Percentiles rank a stretch among this genome's conserved stretches.
Evolutionary conservation across 2,329 filamentous ascomycete species (phyloP).

Genomic region (Sclerotinia nivalis): DNA sequence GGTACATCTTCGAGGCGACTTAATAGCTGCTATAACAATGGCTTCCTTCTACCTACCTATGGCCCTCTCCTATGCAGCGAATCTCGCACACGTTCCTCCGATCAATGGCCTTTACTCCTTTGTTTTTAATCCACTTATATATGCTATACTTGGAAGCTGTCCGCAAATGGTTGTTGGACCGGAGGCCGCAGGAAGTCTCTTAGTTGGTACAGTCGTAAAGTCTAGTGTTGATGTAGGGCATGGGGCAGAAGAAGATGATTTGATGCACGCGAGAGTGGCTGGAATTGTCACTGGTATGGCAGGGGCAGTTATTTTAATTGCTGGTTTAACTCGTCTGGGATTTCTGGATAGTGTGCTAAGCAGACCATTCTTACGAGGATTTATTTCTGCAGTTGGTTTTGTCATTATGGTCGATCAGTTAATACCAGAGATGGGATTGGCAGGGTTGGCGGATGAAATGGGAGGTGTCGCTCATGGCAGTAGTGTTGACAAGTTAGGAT

Average conservation of each 20-base stretch:
- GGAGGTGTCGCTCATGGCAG: constrained; percentile 77
- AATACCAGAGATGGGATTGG: constrained; percentile 84
- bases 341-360: constrained; percentile 95
- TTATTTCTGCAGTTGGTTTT: constrained; percentile 95
- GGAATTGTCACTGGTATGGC: constrained; percentile 87
- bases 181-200: constrained; percentile 87
- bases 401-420: constrained; percentile 95
- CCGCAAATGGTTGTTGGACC: constrained; percentile 93
- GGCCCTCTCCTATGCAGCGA: constrained; percentile 88
- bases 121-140: constrained; percentile 87
- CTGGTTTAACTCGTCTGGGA: constrained; percentile 80
- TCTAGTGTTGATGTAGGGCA: constrained; percentile 69
- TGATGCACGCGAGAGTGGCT: constrained; percentile 76
- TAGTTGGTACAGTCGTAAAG: constrained; percentile 85
- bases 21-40: constrained; percentile 88
- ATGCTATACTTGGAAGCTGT: constrained; percentile 87
- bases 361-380: constrained; percentile 86
- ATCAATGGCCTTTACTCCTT: constrained; percentile 95
- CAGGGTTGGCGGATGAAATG: constrained; percentile 59
- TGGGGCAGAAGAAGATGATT: constrained; percentile 62
- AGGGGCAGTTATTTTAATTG: constrained; percentile 83
- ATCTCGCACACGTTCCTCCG: constrained; percentile 87
- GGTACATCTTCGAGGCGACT: constrained; percentile 80
- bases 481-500: constrained; percentile 80
- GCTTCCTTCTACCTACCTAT: constrained; percentile 99